Evolutionary conservation across 345 rosid genomes (phyloP).

Genomic region (Citrus glauca): DNA sequence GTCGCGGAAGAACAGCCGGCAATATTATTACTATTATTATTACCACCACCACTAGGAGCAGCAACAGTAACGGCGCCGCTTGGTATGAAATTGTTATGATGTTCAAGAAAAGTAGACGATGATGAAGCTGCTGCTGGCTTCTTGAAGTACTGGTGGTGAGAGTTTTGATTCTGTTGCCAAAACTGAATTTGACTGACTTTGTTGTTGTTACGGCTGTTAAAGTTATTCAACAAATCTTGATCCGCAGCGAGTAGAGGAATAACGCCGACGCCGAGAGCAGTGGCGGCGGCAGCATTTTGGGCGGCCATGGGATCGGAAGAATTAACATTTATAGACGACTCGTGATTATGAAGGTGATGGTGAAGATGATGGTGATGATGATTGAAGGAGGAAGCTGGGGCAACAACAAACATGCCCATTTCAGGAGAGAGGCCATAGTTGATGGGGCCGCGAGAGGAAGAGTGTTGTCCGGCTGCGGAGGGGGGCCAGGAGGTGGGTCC

Average conservation of each 20-base stretch:
- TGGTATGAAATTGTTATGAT: conserved; percentile 28
- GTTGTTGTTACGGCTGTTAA: conserved; percentile 30
- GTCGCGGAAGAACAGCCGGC: conserved; percentile 42
- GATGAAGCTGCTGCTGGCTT: conserved; percentile 12
- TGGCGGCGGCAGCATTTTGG: conserved; percentile 40
- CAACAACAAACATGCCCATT: conserved; percentile 90
- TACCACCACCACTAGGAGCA: conserved; percentile 1
- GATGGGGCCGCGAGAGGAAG: conserved; percentile 18
- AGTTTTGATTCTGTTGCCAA: conserved; percentile 54
- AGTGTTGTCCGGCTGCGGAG: conserved; percentile 9
- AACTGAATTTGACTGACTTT: conserved; percentile 54
- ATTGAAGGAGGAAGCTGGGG: conserved; percentile 60
- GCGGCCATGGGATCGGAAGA: conserved; percentile 35
- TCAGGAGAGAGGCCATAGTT: conserved; percentile 63
- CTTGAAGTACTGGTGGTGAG: conserved; percentile 40
- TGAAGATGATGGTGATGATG: conserved; percentile 55
- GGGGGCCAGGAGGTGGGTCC: conserved; percentile 52
- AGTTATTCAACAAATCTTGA: conserved; percentile 30
- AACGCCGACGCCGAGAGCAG: conserved; percentile 67
- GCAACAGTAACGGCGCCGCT: conserved; percentile 1
- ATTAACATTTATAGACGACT: conserved; percentile 24
- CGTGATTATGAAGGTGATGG: conserved; percentile 39
- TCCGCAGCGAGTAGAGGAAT: conserved; percentile 76
- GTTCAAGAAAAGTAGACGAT: conserved; percentile 25
- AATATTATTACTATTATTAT: conserved; percentile 6